A percentile compares a stretch with the other conserved stretches of the same genome.
Evolutionary conservation across 192 early-diverging fungal species (phyloP).

Genomic region (Diversispora epigaea): DNA sequence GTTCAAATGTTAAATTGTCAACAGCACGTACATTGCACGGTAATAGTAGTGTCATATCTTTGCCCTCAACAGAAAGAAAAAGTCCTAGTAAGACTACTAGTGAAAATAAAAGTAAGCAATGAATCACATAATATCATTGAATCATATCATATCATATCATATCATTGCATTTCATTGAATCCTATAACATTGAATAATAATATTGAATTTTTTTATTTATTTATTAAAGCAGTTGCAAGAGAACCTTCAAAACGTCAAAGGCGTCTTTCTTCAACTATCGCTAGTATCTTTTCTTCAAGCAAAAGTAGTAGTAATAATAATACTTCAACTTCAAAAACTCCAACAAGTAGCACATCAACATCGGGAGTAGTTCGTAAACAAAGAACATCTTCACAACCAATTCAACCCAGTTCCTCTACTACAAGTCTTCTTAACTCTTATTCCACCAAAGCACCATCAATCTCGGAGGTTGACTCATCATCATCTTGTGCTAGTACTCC

Average conservation of each 20-base stretch:
- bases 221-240: not conserved
- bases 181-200: not conserved
- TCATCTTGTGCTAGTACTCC: slow-evolving; percentile 1
- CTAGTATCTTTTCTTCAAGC: not conserved
- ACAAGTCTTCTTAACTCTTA: not conserved
- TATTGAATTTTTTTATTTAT: not conserved
- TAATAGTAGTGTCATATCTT: not conserved
- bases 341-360: not conserved
- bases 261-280: not conserved
- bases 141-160: too few relatives aligned
- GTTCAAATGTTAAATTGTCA: not conserved
- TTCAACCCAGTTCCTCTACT: not conserved
- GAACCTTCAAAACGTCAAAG: not conserved
- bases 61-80: not conserved
- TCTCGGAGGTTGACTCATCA: not conserved
- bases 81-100: too few relatives aligned
- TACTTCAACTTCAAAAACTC: not conserved
- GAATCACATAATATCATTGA: too few relatives aligned
- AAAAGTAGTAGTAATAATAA: not conserved
- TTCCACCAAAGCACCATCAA: not conserved
- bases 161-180: too few relatives aligned
- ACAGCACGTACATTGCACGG: not conserved
- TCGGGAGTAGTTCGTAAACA: not conserved
- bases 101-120: too few relatives aligned
- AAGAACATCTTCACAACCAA: not conserved